Conservation (phyloP, 768 basidiomycete genomes). For the Pilatotrama ljubarskyi region DNA sequence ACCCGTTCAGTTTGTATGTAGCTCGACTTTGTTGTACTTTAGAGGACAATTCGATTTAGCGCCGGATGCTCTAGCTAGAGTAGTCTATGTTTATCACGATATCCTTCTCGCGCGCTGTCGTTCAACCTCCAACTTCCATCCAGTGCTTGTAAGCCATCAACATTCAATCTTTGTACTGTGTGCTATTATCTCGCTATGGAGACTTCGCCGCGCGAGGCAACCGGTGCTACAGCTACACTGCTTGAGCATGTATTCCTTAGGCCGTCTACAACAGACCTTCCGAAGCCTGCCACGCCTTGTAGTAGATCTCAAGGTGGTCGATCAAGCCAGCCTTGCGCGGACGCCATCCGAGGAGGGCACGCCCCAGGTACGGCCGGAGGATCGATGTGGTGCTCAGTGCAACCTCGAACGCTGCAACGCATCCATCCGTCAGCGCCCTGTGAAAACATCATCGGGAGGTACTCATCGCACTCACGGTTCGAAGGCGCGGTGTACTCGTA, state of each 20-base stretch:
- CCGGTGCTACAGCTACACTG: no score
- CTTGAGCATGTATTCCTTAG: no score
- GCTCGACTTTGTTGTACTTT: neutral
- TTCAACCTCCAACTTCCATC: no score
- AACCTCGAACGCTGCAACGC: slow-evolving; percentile 36
- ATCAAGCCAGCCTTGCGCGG: slow-evolving; percentile 43
- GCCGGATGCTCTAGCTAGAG: no score
- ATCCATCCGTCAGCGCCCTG: neutral
- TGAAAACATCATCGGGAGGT: neutral
- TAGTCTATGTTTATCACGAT: no score
- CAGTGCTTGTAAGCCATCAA: no score
- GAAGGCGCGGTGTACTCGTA: slow-evolving; percentile 36
- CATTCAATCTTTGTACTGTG: no score
- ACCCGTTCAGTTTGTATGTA: slow-evolving; percentile 4
- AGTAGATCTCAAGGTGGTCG: slow-evolving; percentile 46
- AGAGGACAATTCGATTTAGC: no score
- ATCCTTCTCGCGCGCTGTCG: no score
- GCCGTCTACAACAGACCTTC: slow-evolving; percentile 17
- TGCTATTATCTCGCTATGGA: no score
- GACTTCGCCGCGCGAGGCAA: no score
- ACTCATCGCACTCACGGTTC: slow-evolving; percentile 39
- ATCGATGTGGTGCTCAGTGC: slow-evolving; percentile 35
- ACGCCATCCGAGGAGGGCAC: slow-evolving; percentile 45
- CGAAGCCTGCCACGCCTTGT: slow-evolving; percentile 36
- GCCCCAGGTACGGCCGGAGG: slow-evolving; percentile 40